Percentiles rank a stretch among this genome's conserved stretches.
These are phyloP conservation scores for Saccharomycopsis fermentans DNA, from an alignment of 805 yeast genomes.

Conservation along the genomic window DNA sequence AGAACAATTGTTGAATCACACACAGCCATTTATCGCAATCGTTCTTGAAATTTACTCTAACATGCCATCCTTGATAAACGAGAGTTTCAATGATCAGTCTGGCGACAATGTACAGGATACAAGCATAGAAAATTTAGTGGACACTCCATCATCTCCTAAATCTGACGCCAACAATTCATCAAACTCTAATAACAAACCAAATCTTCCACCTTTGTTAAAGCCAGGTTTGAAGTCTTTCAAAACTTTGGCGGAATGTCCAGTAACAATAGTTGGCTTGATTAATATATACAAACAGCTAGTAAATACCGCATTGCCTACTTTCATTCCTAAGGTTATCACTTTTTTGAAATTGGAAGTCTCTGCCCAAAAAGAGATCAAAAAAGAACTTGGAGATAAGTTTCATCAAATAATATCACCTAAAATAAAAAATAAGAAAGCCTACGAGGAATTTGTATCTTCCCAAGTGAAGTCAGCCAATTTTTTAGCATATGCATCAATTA, in stretches of 20 bases:
- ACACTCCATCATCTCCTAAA: slow-evolving; percentile 16
- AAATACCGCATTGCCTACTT: slow-evolving; percentile 57
- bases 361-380: slow-evolving; percentile 63
- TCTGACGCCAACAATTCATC: slow-evolving; percentile 30
- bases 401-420: slow-evolving; percentile 66
- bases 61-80: slow-evolving; percentile 63
- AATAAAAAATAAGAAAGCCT: slow-evolving; percentile 65
- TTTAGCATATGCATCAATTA: slow-evolving; percentile 79
- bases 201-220: slow-evolving; percentile 26
- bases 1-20: slow-evolving; percentile 54
- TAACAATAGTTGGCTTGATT: slow-evolving; percentile 85
- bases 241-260: slow-evolving; percentile 92
- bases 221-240: slow-evolving; percentile 75
- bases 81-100: slow-evolving; percentile 41
- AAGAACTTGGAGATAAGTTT: slow-evolving; percentile 43
- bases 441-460: slow-evolving; percentile 80
- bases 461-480: slow-evolving; percentile 96
- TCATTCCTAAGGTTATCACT: slow-evolving; percentile 73
- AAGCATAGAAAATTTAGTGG: background rate
- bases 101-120: slow-evolving; percentile 17
- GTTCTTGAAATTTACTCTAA: slow-evolving; percentile 70
- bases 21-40: slow-evolving; percentile 67
- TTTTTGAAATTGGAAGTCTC: slow-evolving; percentile 70
- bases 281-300: slow-evolving; percentile 76
- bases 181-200: slow-evolving; percentile 22